Evolutionary conservation across 192 early-diverging fungal genomes (phyloP), one percentile per base, ranked within the genome.

Genomic region (Phycomyces nitens): DNA sequence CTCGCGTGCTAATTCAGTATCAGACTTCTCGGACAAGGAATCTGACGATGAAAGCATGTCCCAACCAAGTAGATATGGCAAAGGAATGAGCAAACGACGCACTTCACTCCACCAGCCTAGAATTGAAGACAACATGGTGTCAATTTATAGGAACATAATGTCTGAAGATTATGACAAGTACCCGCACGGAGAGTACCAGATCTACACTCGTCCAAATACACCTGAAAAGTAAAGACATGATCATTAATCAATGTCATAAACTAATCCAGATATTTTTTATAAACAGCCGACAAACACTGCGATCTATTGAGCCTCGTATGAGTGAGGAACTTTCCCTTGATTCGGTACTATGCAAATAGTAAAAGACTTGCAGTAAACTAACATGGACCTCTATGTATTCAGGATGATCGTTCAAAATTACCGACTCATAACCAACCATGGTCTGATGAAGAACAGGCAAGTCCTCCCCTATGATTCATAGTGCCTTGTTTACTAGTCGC

Each of bases 371-470:
- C 15, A 26, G 39, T 41, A 0, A 6, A 14, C 0, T 12, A 29
- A 57, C 26, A 57, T 41, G 26, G 10, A 23, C 14, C 41, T n/a
- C n/a, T n/a, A n/a, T n/a, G 6, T 22, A 47, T 47, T 40, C 59
- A 62, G 41, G 60, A 65, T 24, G 73, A 69, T 53, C 65, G 66
- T 4, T 66, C 77, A 12, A 83, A 86, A 62, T 80, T 78, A 27
- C 62, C 72, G 6, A 81, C 78, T 54, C 82, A 82, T 64, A 91
- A 91, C 66, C 53, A 80, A 51, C 86, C 89, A 2, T 91, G 86
- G 89, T 74, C 80, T 9, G 86, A 91, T 59, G 85, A 85, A 40
- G 89, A 89, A 52, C 89, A 83, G 64, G 69, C 66, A 59, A 49
- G 34, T 7, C 38, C 18, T 8, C 12, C 53, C 2, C 11, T 39